A percentile compares a stretch with the other conserved stretches of the same genome.
Evolutionary conservation across 169 alveolate species (phyloP).

Genomic region (Eimeria falciformis): DNA sequence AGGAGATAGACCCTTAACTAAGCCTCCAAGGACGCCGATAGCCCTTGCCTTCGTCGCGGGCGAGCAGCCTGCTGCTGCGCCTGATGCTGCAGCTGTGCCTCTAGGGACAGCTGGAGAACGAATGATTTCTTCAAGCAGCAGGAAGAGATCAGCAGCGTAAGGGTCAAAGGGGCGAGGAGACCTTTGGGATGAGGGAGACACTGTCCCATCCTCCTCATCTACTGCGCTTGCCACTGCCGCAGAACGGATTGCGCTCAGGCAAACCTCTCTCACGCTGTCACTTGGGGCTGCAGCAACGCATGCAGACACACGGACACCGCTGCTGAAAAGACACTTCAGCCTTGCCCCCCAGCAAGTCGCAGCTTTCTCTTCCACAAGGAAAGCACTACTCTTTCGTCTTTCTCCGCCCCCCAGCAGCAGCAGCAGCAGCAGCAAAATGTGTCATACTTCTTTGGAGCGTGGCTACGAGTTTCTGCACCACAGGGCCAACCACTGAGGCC

Average conservation of each 20-base stretch:
- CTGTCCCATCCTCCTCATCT: not conserved
- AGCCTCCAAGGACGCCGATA: constrained; percentile 59
- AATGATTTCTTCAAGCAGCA: constrained; percentile 21
- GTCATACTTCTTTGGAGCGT: constrained; percentile 34
- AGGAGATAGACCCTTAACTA: constrained; percentile 8
- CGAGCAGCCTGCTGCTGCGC: constrained; percentile 3
- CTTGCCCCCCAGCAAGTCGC: no score
- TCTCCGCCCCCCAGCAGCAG: not conserved
- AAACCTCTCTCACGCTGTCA: constrained; percentile 50
- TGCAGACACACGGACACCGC: no score
- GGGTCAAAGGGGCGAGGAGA: constrained; percentile 62
- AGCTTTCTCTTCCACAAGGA: no score
- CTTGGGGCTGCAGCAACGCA: constrained; percentile 19
- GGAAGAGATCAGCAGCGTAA: constrained; percentile 29
- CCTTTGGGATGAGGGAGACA: not conserved
- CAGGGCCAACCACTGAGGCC: constrained; percentile 13
- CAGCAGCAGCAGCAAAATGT: not conserved
- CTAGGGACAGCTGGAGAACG: not conserved
- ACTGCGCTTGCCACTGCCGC: constrained; percentile 58
- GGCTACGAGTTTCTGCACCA: constrained; percentile 41
- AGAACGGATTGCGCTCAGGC: constrained; percentile 53
- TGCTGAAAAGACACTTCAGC: no score
- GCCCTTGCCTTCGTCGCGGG: constrained; percentile 63
- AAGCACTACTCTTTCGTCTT: no score
- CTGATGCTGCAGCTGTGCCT: not conserved